phyloP scores from a whole-genome alignment of 192 early-diverging fungal genomes.

The Piromyces sp. region DNA sequence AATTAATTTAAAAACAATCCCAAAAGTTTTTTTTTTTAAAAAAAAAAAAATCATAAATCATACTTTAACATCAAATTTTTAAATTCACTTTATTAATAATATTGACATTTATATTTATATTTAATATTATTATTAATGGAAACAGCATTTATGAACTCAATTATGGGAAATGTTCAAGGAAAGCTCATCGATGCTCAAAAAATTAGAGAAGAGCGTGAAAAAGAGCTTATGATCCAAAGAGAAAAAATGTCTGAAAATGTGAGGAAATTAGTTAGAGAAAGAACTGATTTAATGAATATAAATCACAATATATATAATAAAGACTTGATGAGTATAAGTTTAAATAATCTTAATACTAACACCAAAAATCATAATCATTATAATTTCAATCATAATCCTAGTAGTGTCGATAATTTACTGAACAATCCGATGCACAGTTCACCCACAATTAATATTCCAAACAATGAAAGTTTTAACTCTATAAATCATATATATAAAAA shows the following conservation, averaged over 20 bases:
- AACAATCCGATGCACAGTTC: neutral
- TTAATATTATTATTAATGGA: neutral
- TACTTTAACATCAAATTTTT: too few relatives aligned
- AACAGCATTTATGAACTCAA: neutral
- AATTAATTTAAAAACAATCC: too few relatives aligned
- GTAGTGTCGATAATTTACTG: neutral
- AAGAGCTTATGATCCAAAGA: neutral
- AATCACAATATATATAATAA: neutral
- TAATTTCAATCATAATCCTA: neutral
- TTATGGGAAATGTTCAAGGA: neutral
- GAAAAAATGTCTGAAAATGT: neutral
- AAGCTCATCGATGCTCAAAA: neutral
- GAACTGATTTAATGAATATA: neutral
- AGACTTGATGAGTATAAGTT: neutral
- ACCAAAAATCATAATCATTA: neutral
- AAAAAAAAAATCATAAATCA: too few relatives aligned
- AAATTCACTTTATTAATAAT: too few relatives aligned
- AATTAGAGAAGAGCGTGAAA: neutral
- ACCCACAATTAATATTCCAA: neutral
- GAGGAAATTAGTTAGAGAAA: neutral
- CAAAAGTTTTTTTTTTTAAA: too few relatives aligned
- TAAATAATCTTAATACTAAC: neutral
- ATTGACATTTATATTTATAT: neutral
- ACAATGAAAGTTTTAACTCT: neutral
- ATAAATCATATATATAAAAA: neutral